Percentiles rank a stretch among this genome's conserved stretches.
Conservation (phyloP, 2,329 filamentous ascomycete genomes). For the Diaporthe vexans region DNA sequence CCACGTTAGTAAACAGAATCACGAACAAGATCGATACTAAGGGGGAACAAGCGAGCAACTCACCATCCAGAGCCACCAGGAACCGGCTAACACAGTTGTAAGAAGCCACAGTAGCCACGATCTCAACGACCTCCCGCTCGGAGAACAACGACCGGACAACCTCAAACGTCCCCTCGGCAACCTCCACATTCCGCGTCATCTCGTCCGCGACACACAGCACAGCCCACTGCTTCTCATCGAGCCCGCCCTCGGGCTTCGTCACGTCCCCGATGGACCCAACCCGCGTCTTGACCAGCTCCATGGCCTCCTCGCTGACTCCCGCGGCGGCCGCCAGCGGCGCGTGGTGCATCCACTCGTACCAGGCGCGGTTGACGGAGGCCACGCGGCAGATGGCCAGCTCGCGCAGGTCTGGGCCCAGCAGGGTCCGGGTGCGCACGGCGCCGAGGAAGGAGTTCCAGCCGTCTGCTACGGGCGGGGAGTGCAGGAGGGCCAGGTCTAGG, state of each 20-base stretch:
- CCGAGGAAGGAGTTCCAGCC: slow-evolving; percentile 81
- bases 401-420: slow-evolving; percentile 68
- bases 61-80: slow-evolving; percentile 84
- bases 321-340: slow-evolving; percentile 74
- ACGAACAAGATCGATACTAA: too few relatives aligned
- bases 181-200: slow-evolving; percentile 82
- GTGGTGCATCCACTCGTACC: slow-evolving; percentile 89
- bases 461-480: slow-evolving; percentile 80
- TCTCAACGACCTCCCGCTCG: slow-evolving; percentile 77
- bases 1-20: slow-evolving; percentile 46
- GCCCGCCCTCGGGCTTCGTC: slow-evolving; percentile 48
- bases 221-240: slow-evolving; percentile 75
- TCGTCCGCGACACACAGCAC: slow-evolving; percentile 83
- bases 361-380: slow-evolving; percentile 83
- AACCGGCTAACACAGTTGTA: slow-evolving; percentile 92
- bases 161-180: slow-evolving; percentile 77
- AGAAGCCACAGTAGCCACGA: slow-evolving; percentile 78
- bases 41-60: slow-evolving; percentile 49
- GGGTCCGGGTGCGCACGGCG: slow-evolving; percentile 69
- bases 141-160: slow-evolving; percentile 72
- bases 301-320: slow-evolving; percentile 66
- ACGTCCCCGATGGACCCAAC: slow-evolving; percentile 47
- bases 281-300: slow-evolving; percentile 59
- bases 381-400: slow-evolving; percentile 87
- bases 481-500: slow-evolving; percentile 82